Conservation (phyloP, 331 rosid genomes). For the Malus hybrid region DNA sequence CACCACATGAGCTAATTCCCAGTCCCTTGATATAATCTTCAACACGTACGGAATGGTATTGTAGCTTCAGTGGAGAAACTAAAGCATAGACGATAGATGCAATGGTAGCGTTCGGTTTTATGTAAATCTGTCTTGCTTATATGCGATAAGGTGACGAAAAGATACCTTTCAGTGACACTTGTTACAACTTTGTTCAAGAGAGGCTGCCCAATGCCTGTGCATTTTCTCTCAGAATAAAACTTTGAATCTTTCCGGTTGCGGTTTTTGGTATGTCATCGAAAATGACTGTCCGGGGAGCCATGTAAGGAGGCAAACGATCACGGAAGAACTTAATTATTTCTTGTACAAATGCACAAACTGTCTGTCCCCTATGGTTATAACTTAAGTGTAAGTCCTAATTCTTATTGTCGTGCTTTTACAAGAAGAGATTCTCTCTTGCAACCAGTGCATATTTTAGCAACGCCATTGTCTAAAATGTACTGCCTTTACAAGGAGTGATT, state of each 20-base stretch:
- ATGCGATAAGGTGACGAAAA: not conserved
- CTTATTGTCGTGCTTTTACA: no score
- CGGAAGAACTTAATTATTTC: constrained; percentile 38
- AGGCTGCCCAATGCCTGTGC: constrained; percentile 48
- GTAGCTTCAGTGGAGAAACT: not conserved
- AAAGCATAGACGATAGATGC: not conserved
- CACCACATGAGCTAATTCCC: not conserved
- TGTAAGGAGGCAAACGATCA: constrained; percentile 51
- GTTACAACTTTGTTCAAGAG: constrained; percentile 1
- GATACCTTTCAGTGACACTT: not conserved
- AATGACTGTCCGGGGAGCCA: constrained; percentile 59
- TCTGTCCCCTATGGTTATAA: constrained; percentile 60
- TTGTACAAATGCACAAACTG: constrained; percentile 62
- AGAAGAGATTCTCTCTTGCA: no score
- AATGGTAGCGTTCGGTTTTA: not conserved
- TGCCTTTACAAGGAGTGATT: no score
- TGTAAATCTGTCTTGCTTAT: not conserved
- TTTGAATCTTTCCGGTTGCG: constrained; percentile 65
- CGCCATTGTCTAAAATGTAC: no score
- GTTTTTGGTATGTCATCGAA: constrained; percentile 60
- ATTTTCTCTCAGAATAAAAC: constrained; percentile 51
- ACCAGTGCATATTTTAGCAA: no score
- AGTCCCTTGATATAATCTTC: not conserved
- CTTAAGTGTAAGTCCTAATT: no score
- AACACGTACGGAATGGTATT: not conserved